Conservation (phyloP, 1,139 yeast genomes). For the Kurtzmaniella quercitrusa region DNA sequence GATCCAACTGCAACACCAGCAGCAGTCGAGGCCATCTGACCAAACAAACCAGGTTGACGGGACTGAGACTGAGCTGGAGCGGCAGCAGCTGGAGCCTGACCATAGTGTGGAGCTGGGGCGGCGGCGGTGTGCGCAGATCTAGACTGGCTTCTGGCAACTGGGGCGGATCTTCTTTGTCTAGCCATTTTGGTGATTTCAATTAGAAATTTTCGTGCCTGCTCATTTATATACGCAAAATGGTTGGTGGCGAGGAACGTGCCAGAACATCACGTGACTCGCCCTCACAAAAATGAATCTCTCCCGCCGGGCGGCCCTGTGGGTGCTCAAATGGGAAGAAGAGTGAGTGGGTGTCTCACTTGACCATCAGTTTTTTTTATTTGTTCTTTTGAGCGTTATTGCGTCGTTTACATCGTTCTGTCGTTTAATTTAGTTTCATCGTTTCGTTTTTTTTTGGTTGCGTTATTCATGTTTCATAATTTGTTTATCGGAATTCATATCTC, state of each 20-base stretch:
- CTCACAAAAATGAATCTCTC: no score
- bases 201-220: neutral
- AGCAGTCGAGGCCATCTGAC: slow-evolving; percentile 98
- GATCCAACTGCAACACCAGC: slow-evolving; percentile 99
- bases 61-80: slow-evolving; percentile 24
- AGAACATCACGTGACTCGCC: neutral
- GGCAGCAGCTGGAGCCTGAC: slow-evolving; percentile 34
- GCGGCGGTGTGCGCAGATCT: slow-evolving; percentile 79
- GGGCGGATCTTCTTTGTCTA: slow-evolving; percentile 64
- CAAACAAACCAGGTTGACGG: slow-evolving; percentile 74
- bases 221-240: neutral
- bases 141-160: slow-evolving; percentile 59
- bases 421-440: no score
- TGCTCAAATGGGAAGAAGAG: no score
- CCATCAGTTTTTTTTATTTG: no score
- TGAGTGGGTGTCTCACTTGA: no score
- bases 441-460: no score
- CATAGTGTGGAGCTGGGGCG: slow-evolving; percentile 42
- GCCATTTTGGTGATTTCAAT: slow-evolving; percentile 34
- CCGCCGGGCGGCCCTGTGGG: no score
- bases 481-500: no score
- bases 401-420: no score
- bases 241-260: slow-evolving; percentile 5
- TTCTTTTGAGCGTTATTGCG: no score
- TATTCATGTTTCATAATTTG: no score